A percentile compares a stretch with the other conserved stretches of the same genome.
Evolutionary conservation across 345 rosid species (phyloP).

Genomic region (Eucalyptus erythrocorys): DNA sequence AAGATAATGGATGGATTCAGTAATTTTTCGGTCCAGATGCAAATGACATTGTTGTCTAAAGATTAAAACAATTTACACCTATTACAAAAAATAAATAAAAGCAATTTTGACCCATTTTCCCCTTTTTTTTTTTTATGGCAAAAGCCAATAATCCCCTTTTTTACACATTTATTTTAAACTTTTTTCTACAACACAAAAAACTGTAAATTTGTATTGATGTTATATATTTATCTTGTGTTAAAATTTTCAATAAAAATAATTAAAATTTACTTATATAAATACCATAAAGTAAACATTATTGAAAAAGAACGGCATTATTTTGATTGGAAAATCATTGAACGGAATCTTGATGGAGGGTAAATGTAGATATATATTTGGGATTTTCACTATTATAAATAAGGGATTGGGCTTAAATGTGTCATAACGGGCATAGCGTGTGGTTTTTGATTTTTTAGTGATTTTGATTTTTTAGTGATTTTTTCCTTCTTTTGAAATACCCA

Average conservation of each 20-base stretch:
- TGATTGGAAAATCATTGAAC: not conserved
- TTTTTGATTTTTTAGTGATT: not conserved
- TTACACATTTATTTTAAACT: no score
- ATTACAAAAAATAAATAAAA: not conserved
- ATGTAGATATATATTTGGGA: no score
- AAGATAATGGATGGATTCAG: not conserved
- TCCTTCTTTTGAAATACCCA: not conserved
- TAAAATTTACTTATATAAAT: no score
- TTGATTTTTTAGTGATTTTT: not conserved
- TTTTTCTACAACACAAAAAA: no score
- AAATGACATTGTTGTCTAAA: not conserved
- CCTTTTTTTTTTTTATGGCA: not conserved
- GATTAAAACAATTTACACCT: not conserved
- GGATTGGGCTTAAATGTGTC: not conserved
- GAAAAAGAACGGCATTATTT: no score
- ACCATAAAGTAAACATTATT: no score
- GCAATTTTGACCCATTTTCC: not conserved
- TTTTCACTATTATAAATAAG: no score
- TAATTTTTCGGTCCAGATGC: not conserved
- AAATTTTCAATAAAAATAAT: no score
- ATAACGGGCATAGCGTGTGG: fast-evolving
- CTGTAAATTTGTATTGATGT: no score
- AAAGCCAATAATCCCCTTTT: no score
- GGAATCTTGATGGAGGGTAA: fast-evolving
- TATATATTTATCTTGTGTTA: no score